phyloP scores from a whole-genome alignment of 2,329 filamentous ascomycete species.

The Harringtonia lauricola region DNA sequence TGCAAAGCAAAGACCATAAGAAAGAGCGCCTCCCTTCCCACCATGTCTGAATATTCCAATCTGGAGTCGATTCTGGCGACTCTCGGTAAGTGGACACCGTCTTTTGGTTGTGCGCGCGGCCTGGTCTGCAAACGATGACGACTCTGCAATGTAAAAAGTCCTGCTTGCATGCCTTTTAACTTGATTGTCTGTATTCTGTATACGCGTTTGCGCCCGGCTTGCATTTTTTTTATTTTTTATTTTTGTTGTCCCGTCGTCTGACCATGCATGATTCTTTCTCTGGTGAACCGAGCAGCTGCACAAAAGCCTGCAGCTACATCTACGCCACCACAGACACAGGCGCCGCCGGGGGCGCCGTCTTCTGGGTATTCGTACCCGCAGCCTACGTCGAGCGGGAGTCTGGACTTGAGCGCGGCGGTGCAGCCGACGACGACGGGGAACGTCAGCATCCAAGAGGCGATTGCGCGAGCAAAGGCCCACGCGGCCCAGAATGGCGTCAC shows the following conservation, averaged over 20 bases:
- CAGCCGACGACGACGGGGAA: slow-evolving; percentile 71
- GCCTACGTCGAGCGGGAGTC: slow-evolving; percentile 61
- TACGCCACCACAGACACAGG: slow-evolving; percentile 7
- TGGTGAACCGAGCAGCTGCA: slow-evolving; percentile 11
- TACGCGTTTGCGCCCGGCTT: not conserved
- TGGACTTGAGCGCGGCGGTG: slow-evolving; percentile 64
- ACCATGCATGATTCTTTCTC: slow-evolving; percentile 5
- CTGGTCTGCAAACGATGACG: not conserved
- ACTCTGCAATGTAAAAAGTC: not conserved
- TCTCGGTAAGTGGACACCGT: slow-evolving; percentile 12
- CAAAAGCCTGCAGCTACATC: slow-evolving; percentile 9
- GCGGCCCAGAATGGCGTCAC: slow-evolving; percentile 67
- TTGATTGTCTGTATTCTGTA: not conserved
- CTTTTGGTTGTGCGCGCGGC: not conserved
- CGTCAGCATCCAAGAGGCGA: slow-evolving; percentile 72
- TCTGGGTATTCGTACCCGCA: slow-evolving; percentile 35
- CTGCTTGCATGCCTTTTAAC: slow-evolving; percentile 1
- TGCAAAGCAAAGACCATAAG: not conserved
- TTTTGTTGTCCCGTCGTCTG: slow-evolving; percentile 5
- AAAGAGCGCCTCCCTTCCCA: not conserved
- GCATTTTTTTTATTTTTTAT: not conserved
- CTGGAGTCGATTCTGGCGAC: slow-evolving; percentile 16
- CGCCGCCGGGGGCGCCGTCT: slow-evolving; percentile 5
- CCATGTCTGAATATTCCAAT: slow-evolving; percentile 5
- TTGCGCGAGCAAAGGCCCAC: slow-evolving; percentile 74